These are phyloP conservation scores for Erythrobasidium hasegawianum DNA, from an alignment of 1,284 basidiomycete genomes.

Conservation along the genomic window DNA sequence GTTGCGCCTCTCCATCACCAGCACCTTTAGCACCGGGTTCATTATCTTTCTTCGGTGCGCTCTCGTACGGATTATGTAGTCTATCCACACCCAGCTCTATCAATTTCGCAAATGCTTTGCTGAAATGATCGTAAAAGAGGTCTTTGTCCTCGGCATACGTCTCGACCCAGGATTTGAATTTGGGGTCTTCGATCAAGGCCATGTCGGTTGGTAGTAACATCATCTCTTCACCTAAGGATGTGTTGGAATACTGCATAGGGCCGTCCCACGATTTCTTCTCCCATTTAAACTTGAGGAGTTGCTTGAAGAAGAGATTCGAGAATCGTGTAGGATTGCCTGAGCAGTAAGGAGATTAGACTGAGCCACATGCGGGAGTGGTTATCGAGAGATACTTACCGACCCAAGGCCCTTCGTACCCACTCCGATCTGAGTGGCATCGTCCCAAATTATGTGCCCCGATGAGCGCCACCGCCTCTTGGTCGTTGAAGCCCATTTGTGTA, in stretches of 20 bases:
- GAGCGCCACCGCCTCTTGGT: slow-evolving; percentile 58
- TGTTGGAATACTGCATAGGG: slow-evolving; percentile 52
- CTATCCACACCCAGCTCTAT: slow-evolving; percentile 51
- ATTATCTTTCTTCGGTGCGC: slow-evolving; percentile 41
- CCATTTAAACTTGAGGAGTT: slow-evolving; percentile 55
- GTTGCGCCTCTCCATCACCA: slow-evolving; percentile 34
- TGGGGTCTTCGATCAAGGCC: slow-evolving; percentile 50
- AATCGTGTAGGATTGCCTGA: slow-evolving; percentile 54
- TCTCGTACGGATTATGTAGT: slow-evolving; percentile 35
- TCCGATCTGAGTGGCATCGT: slow-evolving; percentile 53
- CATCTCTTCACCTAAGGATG: slow-evolving; percentile 52
- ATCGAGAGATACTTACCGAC: not conserved
- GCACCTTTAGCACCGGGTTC: slow-evolving; percentile 35
- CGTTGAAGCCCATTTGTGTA: slow-evolving; percentile 52
- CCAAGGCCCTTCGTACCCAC: slow-evolving; percentile 52
- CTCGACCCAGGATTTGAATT: slow-evolving; percentile 52
- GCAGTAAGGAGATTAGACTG: too few species aligned
- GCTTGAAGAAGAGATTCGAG: slow-evolving; percentile 54
- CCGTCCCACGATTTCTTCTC: slow-evolving; percentile 56
- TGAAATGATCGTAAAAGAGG: slow-evolving; percentile 57
- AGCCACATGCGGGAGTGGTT: too few species aligned
- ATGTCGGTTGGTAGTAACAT: slow-evolving; percentile 59
- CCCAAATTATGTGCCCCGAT: slow-evolving; percentile 57
- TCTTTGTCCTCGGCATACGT: slow-evolving; percentile 56
- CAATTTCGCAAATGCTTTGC: slow-evolving; percentile 50